These are phyloP conservation scores for Eucalyptus curtisii DNA, from an alignment of 345 rosid genomes.

Conservation along the genomic window DNA sequence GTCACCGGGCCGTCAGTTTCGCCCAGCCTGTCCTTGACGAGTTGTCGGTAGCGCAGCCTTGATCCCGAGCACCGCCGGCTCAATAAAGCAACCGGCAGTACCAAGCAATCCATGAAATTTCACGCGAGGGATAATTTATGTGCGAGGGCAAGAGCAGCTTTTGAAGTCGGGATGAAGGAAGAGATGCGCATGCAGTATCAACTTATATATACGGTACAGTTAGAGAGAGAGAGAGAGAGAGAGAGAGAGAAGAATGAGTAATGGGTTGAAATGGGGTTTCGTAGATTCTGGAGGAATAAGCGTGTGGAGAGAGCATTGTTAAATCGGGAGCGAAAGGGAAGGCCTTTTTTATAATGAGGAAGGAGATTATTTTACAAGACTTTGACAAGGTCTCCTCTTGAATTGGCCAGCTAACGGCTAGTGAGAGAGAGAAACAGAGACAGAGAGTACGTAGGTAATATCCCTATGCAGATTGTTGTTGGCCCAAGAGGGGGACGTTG, in stretches of 20 bases:
- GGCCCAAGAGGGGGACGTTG: background rate
- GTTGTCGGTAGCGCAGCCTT: constrained; percentile 29
- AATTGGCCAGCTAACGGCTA: constrained; percentile 29
- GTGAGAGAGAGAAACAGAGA: background rate
- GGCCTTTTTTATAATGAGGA: background rate
- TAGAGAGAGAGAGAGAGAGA: background rate
- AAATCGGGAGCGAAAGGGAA: background rate
- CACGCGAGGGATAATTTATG: background rate
- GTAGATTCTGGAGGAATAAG: background rate
- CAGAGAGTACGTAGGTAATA: background rate
- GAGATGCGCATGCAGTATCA: background rate
- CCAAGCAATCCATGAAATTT: background rate
- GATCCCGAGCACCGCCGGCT: constrained; percentile 18
- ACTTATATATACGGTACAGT: background rate
- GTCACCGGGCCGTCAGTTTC: constrained; percentile 8
- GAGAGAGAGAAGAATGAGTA: background rate
- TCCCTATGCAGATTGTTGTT: background rate
- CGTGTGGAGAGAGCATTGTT: background rate
- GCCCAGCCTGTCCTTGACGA: constrained; percentile 5
- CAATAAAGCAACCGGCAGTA: constrained; percentile 35
- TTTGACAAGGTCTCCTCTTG: constrained; percentile 5
- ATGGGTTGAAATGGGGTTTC: background rate
- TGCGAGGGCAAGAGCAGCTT: background rate
- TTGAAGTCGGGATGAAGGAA: background rate
- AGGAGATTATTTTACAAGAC: background rate